Conservation (phyloP, 225 moss, liverwort and hornwort genomes). For the Sphagnum contortum region DNA sequence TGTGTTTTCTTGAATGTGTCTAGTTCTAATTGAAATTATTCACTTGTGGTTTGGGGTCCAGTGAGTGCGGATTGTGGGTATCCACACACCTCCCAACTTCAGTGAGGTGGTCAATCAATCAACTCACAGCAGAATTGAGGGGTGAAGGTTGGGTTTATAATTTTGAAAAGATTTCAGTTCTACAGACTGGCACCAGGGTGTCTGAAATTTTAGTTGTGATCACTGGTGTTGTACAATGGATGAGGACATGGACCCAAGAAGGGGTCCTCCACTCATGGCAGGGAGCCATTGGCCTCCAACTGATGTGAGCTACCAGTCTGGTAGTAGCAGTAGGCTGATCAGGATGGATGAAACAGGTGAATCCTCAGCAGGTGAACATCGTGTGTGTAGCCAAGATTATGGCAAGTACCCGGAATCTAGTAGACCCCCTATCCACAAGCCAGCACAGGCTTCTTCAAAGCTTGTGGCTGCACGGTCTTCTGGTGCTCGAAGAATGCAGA, state of each 20-base stretch:
- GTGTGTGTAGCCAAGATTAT: slow-evolving; percentile 34
- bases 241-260: slow-evolving; percentile 53
- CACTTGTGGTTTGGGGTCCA: too few species aligned
- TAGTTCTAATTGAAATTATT: too few species aligned
- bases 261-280: slow-evolving; percentile 49
- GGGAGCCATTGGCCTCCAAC: slow-evolving; percentile 39
- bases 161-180: too few species aligned
- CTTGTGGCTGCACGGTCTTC: slow-evolving; percentile 46
- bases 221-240: slow-evolving; percentile 23
- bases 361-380: slow-evolving; percentile 38
- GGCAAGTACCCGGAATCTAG: slow-evolving; percentile 67
- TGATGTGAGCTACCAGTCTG: slow-evolving; percentile 50
- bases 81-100: too few species aligned
- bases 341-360: slow-evolving; percentile 64
- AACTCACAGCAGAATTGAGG: too few species aligned
- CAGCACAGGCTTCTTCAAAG: slow-evolving; percentile 49
- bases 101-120: too few species aligned
- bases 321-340: slow-evolving; percentile 29
- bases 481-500: slow-evolving; percentile 50
- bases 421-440: slow-evolving; percentile 46
- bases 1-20: too few species aligned
- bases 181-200: too few species aligned
- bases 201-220: neutral
- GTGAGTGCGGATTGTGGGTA: too few species aligned
- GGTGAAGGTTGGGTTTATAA: too few species aligned